phyloP scores from a whole-genome alignment of 2,329 filamentous ascomycete genomes.

The Aspergillus fructus region DNA sequence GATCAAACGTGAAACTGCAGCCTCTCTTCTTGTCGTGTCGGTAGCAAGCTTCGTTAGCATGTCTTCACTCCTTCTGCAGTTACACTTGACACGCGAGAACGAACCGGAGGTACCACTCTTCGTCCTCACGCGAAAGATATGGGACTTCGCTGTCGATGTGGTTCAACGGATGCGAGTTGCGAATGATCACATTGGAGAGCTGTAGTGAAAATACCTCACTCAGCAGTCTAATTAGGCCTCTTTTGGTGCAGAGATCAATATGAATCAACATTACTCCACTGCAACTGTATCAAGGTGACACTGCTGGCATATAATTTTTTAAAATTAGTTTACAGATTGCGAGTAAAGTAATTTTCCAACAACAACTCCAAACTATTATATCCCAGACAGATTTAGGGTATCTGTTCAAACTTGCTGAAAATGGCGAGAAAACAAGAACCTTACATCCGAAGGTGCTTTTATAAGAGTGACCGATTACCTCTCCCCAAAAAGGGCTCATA shows the following conservation, averaged over 20 bases:
- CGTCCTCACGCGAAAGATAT: slow-evolving; percentile 46
- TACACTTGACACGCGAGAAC: slow-evolving; percentile 62
- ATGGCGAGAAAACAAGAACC: background rate
- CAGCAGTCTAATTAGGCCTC: background rate
- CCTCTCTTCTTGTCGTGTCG: slow-evolving; percentile 74
- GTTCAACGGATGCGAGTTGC: slow-evolving; percentile 37
- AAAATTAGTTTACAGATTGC: background rate
- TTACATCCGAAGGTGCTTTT: background rate
- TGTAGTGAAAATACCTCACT: slow-evolving; percentile 14
- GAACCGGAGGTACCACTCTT: slow-evolving; percentile 62
- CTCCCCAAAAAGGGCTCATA: background rate
- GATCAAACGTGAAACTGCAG: slow-evolving; percentile 75
- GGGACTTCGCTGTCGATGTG: slow-evolving; percentile 37
- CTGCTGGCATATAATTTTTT: background rate
- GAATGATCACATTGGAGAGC: slow-evolving; percentile 27
- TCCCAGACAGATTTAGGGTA: slow-evolving; percentile 5
- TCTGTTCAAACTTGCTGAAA: slow-evolving; percentile 6
- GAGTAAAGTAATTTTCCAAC: background rate
- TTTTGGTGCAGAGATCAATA: background rate
- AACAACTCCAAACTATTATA: background rate
- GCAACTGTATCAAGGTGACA: background rate
- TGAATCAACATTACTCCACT: background rate
- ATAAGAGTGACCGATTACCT: background rate
- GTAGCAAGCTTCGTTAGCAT: slow-evolving; percentile 75
- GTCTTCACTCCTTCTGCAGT: slow-evolving; percentile 65